Evolutionary conservation across 2,329 filamentous ascomycete species (phyloP).

Genomic region (Diaporthe australafricana): DNA sequence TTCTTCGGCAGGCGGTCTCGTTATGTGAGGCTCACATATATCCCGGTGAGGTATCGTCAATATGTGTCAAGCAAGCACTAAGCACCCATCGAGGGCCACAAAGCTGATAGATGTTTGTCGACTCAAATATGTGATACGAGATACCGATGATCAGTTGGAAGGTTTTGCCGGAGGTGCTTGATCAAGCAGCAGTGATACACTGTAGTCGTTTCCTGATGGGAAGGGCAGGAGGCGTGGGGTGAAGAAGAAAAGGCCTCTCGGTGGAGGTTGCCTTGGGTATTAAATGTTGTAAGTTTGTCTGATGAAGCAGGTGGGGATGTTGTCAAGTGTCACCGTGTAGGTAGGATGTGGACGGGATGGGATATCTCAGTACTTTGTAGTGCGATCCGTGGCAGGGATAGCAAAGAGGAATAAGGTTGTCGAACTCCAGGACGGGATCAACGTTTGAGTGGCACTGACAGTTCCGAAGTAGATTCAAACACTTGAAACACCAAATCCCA

Average conservation of each 20-base stretch:
- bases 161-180: background rate
- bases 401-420: slow-evolving; percentile 43
- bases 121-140: background rate
- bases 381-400: slow-evolving; percentile 31
- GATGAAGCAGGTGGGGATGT: slow-evolving; percentile 25
- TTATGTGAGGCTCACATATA: slow-evolving; percentile 12
- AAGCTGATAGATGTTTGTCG: slow-evolving; percentile 23
- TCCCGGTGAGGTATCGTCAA: background rate
- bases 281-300: slow-evolving; percentile 26
- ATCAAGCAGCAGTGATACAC: background rate
- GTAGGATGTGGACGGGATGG: slow-evolving; percentile 29
- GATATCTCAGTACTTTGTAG: slow-evolving; percentile 35
- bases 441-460: slow-evolving; percentile 54
- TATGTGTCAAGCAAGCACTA: slow-evolving; percentile 31
- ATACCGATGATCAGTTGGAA: background rate
- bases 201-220: slow-evolving; percentile 7
- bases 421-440: slow-evolving; percentile 50
- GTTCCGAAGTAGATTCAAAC: slow-evolving; percentile 52
- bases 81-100: slow-evolving; percentile 31
- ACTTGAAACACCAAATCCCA: slow-evolving; percentile 52
- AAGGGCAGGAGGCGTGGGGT: background rate
- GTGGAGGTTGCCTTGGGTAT: slow-evolving; percentile 13
- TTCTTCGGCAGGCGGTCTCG: slow-evolving; percentile 15
- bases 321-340: slow-evolving; percentile 16
- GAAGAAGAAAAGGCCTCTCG: background rate